These are phyloP conservation scores for Martiniozyma abietophila DNA, from an alignment of 805 yeast genomes.

Conservation along the genomic window DNA sequence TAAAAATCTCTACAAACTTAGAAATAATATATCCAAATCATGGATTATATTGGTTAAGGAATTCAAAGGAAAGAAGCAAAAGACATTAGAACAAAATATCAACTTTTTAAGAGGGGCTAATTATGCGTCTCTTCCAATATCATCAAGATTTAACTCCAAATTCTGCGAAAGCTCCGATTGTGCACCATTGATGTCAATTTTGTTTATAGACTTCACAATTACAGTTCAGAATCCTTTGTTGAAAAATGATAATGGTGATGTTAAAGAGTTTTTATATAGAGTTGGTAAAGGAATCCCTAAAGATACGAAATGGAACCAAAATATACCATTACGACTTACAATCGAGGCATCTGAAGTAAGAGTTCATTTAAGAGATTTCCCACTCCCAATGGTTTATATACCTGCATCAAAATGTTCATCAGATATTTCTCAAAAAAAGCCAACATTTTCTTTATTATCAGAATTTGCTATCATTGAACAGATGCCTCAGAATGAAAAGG, in stretches of 20 bases:
- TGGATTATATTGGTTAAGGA: conserved; percentile 64
- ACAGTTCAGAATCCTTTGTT: conserved; percentile 38
- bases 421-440: conserved; percentile 4
- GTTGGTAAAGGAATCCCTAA: conserved; percentile 79
- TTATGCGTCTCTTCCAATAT: conserved; percentile 25
- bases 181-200: conserved; percentile 42
- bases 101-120: conserved; percentile 33
- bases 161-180: conserved; percentile 37
- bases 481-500: conserved; percentile 38
- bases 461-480: conserved; percentile 64
- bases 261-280: conserved; percentile 55
- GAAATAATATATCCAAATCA: conserved; percentile 32
- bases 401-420: conserved; percentile 31
- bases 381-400: conserved; percentile 69
- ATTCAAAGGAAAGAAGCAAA: conserved; percentile 32
- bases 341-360: conserved; percentile 52
- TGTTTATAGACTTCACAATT: conserved; percentile 39
- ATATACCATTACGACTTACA: conserved; percentile 56
- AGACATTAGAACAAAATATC: conserved; percentile 31
- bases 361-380: conserved; percentile 74
- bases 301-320: conserved; percentile 56
- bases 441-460: conserved; percentile 32
- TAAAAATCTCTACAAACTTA: conserved; percentile 15
- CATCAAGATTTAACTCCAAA: conserved; percentile 33
- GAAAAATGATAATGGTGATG: conserved; percentile 31